These are phyloP conservation scores for Cardamine chenopodiifolia DNA, from an alignment of 345 rosid species.

Conservation along the genomic window DNA sequence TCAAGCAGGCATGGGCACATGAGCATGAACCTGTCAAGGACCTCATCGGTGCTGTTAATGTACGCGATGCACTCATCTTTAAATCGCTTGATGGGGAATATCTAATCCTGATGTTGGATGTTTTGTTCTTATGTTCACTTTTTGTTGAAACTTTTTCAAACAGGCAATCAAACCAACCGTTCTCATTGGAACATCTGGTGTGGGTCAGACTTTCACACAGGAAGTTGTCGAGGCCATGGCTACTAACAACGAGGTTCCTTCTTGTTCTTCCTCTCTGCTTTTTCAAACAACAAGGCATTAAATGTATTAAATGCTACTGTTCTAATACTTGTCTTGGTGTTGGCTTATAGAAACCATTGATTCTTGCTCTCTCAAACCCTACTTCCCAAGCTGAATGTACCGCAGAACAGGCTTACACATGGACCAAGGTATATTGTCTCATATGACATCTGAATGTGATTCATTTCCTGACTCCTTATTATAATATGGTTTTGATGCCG, in stretches of 20 bases:
- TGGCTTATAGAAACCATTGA: conserved; percentile 75
- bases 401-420: conserved; percentile 94
- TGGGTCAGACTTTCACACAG: conserved; percentile 86
- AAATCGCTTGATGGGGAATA: conserved; percentile 1
- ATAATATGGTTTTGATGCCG: conserved; percentile 6
- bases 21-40: conserved; percentile 71
- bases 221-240: conserved; percentile 93
- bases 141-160: conserved; percentile 24
- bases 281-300: neutral
- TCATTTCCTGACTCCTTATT: neutral
- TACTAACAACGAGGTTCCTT: conserved; percentile 69
- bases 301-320: neutral
- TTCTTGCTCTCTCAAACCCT: conserved; percentile 93
- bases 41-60: conserved; percentile 79
- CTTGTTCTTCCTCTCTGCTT: conserved; percentile 8
- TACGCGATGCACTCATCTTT: conserved; percentile 33
- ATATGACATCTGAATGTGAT: neutral
- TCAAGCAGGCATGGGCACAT: conserved; percentile 96
- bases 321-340: conserved; percentile 22
- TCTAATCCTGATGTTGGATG: neutral
- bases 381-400: conserved; percentile 98
- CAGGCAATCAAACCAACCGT: conserved; percentile 94
- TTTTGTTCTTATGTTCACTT: neutral
- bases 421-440: conserved; percentile 67
- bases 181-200: conserved; percentile 93